Base-by-base conservation (phyloP, 768 basidiomycete genomes). In the Lactarius quietus region DNA sequence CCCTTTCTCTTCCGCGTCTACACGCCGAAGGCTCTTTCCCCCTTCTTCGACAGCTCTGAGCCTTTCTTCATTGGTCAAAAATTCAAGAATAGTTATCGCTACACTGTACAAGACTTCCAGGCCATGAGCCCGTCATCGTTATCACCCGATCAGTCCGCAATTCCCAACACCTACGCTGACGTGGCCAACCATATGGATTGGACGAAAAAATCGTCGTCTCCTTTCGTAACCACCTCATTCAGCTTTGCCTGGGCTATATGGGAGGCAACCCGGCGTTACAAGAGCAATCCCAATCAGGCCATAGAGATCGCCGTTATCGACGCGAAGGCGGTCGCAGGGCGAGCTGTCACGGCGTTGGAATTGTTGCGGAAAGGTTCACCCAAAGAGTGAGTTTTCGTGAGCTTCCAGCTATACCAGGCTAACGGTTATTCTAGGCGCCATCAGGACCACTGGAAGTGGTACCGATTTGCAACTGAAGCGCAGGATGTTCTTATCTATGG, bases 181-280 rank as follows among this genome's bases (percentile, higher is more conserved):
- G 86, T 87, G 55, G 83, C 80, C 59, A 80, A 77, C 67, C 86
- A 92, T 71, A 84, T 92, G 84, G 86, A 90, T 64, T 90, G 89
- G 87, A 87, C 87, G 26, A 89, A 86, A n/a, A 82, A 86, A 65
- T 78, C 84, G 6, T 79, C 83, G 23, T 92, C 90, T 0, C 80
- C 84, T 6, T 92, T 84, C 66, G 82, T 92, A 52, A 88, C 90
- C 3, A 82, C 88, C 2, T 90, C 90, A 6, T 91, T 92, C 73
- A 91, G 87, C 77, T 89, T 92, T 69, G 83, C 82, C 41, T 92
- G 90, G 90, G 85, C 89, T 9, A 80, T 92, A 41, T 92, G 89
- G 89, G 90, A 92, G 73, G 90, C 89, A 5, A 80, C 88, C 26
- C 79, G 88, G 63, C 84, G 90, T n/a, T 90, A 89, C 71, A 84